Base-by-base conservation (phyloP, 2,329 filamentous ascomycete species). In the Epichloe gansuensis region DNA sequence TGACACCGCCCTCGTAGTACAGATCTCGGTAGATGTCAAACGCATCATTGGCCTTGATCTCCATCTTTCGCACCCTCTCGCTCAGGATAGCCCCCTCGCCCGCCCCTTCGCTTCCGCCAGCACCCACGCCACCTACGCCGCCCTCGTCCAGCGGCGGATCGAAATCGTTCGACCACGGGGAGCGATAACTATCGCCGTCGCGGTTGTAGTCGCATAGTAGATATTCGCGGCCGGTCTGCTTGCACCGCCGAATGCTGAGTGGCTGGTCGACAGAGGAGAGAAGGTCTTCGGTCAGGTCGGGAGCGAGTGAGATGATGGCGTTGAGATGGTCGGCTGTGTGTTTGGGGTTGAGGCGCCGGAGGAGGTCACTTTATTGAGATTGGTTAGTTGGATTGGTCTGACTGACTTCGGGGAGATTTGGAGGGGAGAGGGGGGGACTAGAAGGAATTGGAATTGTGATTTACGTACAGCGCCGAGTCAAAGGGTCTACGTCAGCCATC, bases 171-270 rank as follows among this genome's bases (percentile, higher is more conserved):
- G 86, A 93, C 93, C 93, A 98, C n/a, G 93, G 93, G 59, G 88
- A 95, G 57, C 93, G 86, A 79, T 95, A 95, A 72, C 87, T 94
- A 74, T 96, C 91, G 57, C 93, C 93, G 72, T 98, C 93, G 59
- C 93, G 91, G 78, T 98, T 98, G 80, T 98, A 98, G 79, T 98
- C 93, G 77, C 93, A 98, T 64, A 96, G 86, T 50, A 98, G 82
- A 75, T 95, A 98, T 73, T 97, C 93, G 61, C 91, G 87, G 62
- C 90, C 89, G 35, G 88, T 86, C 71, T 91, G 87, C 61, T 82
- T 82, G 77, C 93, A 97, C 59, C 88, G 86, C 62, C 86, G 84
- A 57, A 94, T 80, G 55, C 86, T 83, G 53, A 98, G 84, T 25
- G 93, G 93, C 70, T 97, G 91, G 72, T 98, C 93, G 62, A 98